phyloP scores from a whole-genome alignment of 176 grass and related monocot genomes.

The Aegilops bicornis region DNA sequence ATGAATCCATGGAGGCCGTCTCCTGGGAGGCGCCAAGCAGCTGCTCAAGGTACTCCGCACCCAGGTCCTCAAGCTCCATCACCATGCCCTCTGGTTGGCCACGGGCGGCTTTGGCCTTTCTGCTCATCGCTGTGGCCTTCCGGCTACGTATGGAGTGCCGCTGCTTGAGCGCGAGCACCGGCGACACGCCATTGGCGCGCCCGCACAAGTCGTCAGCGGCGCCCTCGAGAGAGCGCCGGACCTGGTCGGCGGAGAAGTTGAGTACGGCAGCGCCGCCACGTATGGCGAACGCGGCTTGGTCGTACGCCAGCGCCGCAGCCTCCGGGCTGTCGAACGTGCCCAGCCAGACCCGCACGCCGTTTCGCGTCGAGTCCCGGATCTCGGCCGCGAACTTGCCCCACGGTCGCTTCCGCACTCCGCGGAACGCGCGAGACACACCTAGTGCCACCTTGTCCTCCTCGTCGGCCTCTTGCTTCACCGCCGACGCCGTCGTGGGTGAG shows the following conservation, averaged over 20 bases:
- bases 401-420: neutral
- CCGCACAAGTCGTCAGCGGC: neutral
- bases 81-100: constrained; percentile 1
- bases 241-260: constrained; percentile 53
- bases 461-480: neutral
- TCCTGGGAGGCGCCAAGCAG: constrained; percentile 35
- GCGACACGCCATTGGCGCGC: neutral
- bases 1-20: neutral
- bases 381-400: constrained; percentile 83
- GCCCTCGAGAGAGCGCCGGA: constrained; percentile 33
- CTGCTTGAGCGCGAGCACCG: constrained; percentile 49
- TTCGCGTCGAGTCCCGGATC: constrained; percentile 68
- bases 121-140: neutral
- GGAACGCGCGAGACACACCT: neutral
- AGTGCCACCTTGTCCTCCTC: too few species aligned
- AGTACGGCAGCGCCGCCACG: constrained; percentile 48
- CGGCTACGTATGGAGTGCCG: constrained; percentile 41
- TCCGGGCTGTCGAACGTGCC: constrained; percentile 69
- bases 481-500: neutral
- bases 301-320: constrained; percentile 69
- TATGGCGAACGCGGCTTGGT: constrained; percentile 64
- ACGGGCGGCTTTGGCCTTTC: too few species aligned
- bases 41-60: constrained; percentile 56
- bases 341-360: constrained; percentile 64
- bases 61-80: constrained; percentile 74